These are phyloP conservation scores for Rhodotorula sp. DNA, from an alignment of 1,284 basidiomycete species.

Conservation along the genomic window DNA sequence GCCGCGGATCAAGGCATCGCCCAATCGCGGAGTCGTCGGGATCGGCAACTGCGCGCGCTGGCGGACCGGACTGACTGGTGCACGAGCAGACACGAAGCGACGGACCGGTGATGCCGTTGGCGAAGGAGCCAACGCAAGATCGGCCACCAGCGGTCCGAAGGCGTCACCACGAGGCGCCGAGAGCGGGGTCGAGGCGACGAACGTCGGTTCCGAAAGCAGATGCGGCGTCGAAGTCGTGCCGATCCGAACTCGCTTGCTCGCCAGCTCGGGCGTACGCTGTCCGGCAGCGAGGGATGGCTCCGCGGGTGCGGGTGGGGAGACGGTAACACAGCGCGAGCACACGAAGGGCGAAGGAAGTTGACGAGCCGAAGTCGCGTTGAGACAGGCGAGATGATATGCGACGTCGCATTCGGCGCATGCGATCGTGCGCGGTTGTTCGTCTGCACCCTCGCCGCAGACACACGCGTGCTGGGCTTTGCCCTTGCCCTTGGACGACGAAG, in stretches of 20 bases:
- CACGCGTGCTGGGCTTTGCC: constrained; percentile 10
- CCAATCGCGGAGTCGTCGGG: constrained; percentile 32
- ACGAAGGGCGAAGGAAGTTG: constrained; percentile 36
- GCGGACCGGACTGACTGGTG: not conserved
- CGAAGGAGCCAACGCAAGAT: constrained; percentile 36
- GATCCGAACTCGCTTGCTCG: constrained; percentile 18
- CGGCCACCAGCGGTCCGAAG: constrained; percentile 19
- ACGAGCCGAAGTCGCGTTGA: constrained; percentile 24
- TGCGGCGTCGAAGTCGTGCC: constrained; percentile 22
- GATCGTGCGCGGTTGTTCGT: constrained; percentile 1
- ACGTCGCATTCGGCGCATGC: constrained; percentile 36
- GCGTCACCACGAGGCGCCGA: constrained; percentile 24
- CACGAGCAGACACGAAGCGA: constrained; percentile 4
- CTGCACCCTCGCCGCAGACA: constrained; percentile 16
- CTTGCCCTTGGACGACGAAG: constrained; percentile 25
- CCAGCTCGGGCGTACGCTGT: constrained; percentile 3
- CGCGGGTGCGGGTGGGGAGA: not conserved
- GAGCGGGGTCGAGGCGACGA: constrained; percentile 23
- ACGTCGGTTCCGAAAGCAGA: constrained; percentile 27
- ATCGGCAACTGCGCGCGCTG: constrained; percentile 13
- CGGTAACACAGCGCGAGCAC: constrained; percentile 35
- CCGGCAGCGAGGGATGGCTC: not conserved
- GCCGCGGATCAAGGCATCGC: constrained; percentile 7
- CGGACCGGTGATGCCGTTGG: constrained; percentile 32
- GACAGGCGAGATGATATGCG: constrained; percentile 39